These are phyloP conservation scores for Flueggea neowawraea DNA, from an alignment of 441 rosid genomes.

Conservation along the genomic window DNA sequence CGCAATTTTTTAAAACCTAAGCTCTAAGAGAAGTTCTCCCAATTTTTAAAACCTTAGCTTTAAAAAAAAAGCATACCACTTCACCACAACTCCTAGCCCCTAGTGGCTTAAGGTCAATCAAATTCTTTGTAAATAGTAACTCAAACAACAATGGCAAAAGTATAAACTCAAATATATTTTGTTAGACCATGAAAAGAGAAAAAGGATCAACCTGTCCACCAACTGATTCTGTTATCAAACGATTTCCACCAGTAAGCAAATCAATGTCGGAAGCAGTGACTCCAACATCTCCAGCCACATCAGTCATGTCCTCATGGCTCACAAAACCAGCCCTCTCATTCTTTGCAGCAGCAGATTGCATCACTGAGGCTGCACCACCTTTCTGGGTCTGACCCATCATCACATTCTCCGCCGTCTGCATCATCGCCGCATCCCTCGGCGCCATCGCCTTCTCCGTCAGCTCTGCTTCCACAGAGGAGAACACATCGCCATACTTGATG, in stretches of 20 bases:
- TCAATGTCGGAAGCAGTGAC: constrained; percentile 20
- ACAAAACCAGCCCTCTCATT: constrained; percentile 32
- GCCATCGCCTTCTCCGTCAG: constrained; percentile 31
- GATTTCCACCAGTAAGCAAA: constrained; percentile 16
- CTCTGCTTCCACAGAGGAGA: constrained; percentile 25
- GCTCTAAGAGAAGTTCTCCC: too few species aligned
- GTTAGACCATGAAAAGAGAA: too few species aligned
- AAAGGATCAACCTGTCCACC: constrained; percentile 38
- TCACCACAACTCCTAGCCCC: too few species aligned
- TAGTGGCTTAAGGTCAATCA: too few species aligned
- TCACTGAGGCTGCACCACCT: constrained; percentile 22
- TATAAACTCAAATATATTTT: too few species aligned
- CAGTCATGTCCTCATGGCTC: constrained; percentile 15
- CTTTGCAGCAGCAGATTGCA: constrained; percentile 36
- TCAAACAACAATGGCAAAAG: too few species aligned
- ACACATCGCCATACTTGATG: constrained; percentile 39
- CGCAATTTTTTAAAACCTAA: too few species aligned
- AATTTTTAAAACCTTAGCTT: too few species aligned
- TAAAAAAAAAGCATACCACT: too few species aligned
- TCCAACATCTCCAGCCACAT: constrained; percentile 5
- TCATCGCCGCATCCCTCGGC: constrained; percentile 36
- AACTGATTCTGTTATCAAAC: constrained; percentile 26
- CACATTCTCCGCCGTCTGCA: constrained; percentile 34
- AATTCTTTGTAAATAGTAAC: too few species aligned
- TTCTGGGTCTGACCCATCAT: constrained; percentile 25